These are phyloP conservation scores for Aspergillus sp. DNA, from an alignment of 2,329 filamentous ascomycete genomes.

Conservation along the genomic window DNA sequence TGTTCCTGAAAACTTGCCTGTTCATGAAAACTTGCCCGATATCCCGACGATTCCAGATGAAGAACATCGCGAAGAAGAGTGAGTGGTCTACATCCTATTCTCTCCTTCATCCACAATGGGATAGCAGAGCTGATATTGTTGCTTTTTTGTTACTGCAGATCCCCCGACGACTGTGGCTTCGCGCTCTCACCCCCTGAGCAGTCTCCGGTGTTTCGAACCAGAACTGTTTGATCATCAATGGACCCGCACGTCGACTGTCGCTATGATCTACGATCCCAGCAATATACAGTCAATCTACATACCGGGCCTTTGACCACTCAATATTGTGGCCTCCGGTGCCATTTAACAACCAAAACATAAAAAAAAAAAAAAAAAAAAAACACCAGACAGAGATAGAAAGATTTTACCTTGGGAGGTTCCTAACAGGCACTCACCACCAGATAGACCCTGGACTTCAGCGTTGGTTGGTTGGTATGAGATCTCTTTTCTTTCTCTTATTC, in stretches of 20 bases:
- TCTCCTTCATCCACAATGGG: background rate
- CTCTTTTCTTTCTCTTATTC: background rate
- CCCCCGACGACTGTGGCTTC: background rate
- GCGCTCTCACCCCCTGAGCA: background rate
- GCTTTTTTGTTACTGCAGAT: background rate
- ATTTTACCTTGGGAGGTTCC: background rate
- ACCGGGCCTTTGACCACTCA: background rate
- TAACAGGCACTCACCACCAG: background rate
- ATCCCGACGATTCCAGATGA: background rate
- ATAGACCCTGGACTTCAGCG: background rate
- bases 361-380: background rate
- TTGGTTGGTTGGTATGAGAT: slow-evolving; percentile 8
- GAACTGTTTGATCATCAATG: background rate
- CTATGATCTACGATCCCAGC: background rate
- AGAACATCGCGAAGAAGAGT: background rate
- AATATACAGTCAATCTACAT: background rate
- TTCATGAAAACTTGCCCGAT: background rate
- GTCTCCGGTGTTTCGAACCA: background rate
- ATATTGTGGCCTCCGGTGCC: too few relatives aligned
- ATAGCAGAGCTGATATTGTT: background rate
- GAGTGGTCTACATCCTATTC: background rate
- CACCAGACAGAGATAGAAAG: background rate
- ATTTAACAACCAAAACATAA: background rate
- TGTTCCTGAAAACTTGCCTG: too few relatives aligned
- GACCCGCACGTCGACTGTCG: background rate